Conservation (phyloP, 305 asterid species). For the Solanum hybrid region DNA sequence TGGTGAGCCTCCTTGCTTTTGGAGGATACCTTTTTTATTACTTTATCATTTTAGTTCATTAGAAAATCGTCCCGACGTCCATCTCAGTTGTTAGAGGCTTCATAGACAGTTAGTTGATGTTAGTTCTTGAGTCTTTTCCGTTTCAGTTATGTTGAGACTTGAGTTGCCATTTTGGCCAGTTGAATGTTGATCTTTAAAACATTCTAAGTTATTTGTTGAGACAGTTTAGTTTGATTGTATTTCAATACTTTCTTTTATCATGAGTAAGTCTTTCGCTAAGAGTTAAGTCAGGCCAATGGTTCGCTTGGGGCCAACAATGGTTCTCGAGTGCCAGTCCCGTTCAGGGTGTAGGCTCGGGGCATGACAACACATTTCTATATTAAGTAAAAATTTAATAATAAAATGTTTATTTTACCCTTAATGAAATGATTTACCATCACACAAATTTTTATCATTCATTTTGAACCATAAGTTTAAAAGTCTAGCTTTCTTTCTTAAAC, state of each 20-base stretch:
- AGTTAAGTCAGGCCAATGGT: background rate
- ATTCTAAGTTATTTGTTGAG: background rate
- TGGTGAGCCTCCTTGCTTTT: background rate
- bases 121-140: background rate
- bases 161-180: background rate
- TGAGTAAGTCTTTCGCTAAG: background rate
- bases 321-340: background rate
- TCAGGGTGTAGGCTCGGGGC: background rate
- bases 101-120: background rate
- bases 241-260: background rate
- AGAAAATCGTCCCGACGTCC: background rate
- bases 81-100: background rate
- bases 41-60: background rate
- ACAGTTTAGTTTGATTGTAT: background rate
- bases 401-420: too few relatives aligned
- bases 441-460: too few relatives aligned
- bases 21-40: background rate
- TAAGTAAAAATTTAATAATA: background rate
- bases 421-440: too few relatives aligned
- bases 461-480: too few relatives aligned
- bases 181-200: background rate
- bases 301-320: background rate
- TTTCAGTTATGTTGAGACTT: background rate
- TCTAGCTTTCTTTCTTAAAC: background rate
- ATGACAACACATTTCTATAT: background rate